Evolutionary conservation across 257 asterid species (phyloP).

Genomic region (Hygrophila difformis): DNA sequence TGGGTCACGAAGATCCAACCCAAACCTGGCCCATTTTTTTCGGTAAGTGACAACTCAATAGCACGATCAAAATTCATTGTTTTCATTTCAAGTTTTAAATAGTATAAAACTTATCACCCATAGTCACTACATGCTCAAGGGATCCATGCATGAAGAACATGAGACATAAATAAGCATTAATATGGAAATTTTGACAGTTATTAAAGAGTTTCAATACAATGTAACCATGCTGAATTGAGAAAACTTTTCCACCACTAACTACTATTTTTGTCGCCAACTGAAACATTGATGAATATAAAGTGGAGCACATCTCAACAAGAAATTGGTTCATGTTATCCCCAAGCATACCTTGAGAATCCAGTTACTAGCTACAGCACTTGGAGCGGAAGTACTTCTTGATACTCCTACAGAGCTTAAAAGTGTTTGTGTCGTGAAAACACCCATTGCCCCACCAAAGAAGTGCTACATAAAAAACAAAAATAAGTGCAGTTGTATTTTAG

Average conservation of each 20-base stretch:
- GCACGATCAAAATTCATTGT: too few species aligned
- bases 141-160: background rate
- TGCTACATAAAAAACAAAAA: constrained; percentile 44
- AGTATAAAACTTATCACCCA: too few species aligned
- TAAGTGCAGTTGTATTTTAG: constrained; percentile 14
- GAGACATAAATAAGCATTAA: background rate
- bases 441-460: constrained; percentile 99
- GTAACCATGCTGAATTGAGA: constrained; percentile 2
- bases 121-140: background rate
- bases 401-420: constrained; percentile 85
- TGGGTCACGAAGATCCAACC: too few species aligned
- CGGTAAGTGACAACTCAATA: too few species aligned
- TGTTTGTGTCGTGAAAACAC: constrained; percentile 96
- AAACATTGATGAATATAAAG: background rate
- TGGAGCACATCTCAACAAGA: background rate
- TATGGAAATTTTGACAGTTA: background rate
- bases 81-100: too few species aligned
- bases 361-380: constrained; percentile 93
- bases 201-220: background rate
- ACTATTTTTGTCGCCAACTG: background rate
- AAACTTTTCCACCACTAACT: constrained; percentile 2
- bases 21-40: too few species aligned
- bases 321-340: constrained; percentile 4
- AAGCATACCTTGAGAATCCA: constrained; percentile 93
- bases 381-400: constrained; percentile 45